Evolutionary conservation across 2,329 filamentous ascomycete genomes (phyloP).

Genomic region (Penicillium rolfsii): DNA sequence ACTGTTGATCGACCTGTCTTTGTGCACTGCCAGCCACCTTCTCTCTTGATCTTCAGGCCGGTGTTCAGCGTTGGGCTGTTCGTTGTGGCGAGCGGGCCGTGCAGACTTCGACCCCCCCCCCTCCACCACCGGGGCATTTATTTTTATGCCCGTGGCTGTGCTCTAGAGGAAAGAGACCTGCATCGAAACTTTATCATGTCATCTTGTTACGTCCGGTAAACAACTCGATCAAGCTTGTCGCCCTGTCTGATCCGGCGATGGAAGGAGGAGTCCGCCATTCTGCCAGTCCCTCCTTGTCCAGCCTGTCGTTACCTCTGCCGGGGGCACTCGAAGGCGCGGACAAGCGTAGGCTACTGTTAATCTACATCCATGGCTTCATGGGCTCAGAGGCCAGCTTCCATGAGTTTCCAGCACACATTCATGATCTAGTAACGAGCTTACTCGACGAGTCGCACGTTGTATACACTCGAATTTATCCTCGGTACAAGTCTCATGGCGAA

Average conservation of each 20-base stretch:
- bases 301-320: slow-evolving; percentile 18
- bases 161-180: background rate
- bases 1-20: background rate
- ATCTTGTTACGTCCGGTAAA: background rate
- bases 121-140: background rate
- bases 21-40: slow-evolving; percentile 5
- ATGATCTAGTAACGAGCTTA: slow-evolving; percentile 69
- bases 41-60: background rate
- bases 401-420: slow-evolving; percentile 85
- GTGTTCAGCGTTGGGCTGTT: background rate
- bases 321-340: slow-evolving; percentile 6
- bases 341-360: slow-evolving; percentile 65
- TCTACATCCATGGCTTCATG: slow-evolving; percentile 91
- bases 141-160: slow-evolving; percentile 15
- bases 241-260: slow-evolving; percentile 6
- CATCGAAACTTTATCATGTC: slow-evolving; percentile 17
- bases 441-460: slow-evolving; percentile 75
- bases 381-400: slow-evolving; percentile 85
- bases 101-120: slow-evolving; percentile 19
- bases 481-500: slow-evolving; percentile 49
- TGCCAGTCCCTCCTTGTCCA: slow-evolving; percentile 15
- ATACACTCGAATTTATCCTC: slow-evolving; percentile 70
- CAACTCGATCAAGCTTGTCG: background rate
- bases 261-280: slow-evolving; percentile 14
- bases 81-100: slow-evolving; percentile 21